Evolutionary conservation across 257 asterid species (phyloP).

Genomic region (Echium plantagineum): DNA sequence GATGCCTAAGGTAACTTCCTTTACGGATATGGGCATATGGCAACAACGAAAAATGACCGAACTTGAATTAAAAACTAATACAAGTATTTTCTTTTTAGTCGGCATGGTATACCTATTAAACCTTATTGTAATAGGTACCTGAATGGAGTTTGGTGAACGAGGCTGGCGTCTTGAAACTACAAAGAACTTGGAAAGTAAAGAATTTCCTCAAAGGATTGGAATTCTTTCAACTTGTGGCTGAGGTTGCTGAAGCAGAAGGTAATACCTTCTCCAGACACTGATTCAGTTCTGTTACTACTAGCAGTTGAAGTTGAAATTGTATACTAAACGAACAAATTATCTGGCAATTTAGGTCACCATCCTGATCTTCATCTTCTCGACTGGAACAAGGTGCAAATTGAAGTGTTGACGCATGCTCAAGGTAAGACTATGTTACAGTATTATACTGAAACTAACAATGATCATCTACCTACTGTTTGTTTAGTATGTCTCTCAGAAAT

Average conservation of each 20-base stretch:
- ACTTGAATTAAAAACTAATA: too few relatives aligned
- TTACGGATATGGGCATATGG: too few relatives aligned
- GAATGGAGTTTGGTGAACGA: conserved; percentile 75
- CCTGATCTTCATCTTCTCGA: conserved; percentile 97
- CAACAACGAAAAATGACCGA: too few relatives aligned
- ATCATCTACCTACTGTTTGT: too few relatives aligned
- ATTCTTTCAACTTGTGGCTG: conserved; percentile 64
- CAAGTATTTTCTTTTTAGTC: too few relatives aligned
- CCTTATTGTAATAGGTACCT: conserved; percentile 33
- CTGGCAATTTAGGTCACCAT: conserved; percentile 57
- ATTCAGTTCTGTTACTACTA: background rate
- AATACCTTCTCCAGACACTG: background rate
- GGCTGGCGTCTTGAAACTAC: conserved; percentile 54
- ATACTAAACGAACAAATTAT: conserved; percentile 3
- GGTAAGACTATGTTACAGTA: conserved; percentile 50
- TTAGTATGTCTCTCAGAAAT: too few relatives aligned
- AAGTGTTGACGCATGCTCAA: conserved; percentile 88
- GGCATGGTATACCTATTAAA: too few relatives aligned
- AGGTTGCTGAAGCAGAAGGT: conserved; percentile 92
- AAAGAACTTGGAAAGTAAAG: conserved; percentile 84
- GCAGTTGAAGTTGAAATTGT: conserved; percentile 1
- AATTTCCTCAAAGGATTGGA: conserved; percentile 78
- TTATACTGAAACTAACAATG: background rate
- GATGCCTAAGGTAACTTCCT: conserved; percentile 9
- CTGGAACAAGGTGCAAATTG: conserved; percentile 86